Base-by-base conservation (phyloP, 2,329 filamentous ascomycete genomes). In the Aspergillus thermomutatus region DNA sequence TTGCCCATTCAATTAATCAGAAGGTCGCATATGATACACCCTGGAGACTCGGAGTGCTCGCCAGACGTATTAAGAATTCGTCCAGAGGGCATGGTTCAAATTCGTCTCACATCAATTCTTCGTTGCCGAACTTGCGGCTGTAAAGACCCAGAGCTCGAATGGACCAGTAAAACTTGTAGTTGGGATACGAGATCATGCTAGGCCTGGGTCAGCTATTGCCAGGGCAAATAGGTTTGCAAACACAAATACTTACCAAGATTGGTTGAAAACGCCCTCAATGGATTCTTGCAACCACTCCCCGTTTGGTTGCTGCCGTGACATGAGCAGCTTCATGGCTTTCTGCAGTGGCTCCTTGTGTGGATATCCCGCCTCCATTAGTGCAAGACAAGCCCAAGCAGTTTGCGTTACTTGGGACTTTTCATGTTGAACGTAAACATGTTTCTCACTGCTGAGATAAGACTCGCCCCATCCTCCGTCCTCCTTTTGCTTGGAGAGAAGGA, bases 251-350 rank as follows among this genome's bases (percentile, higher is more conserved):
- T 73, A 87, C 85, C 93, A 97, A 68, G 88, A 94, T 80, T 97
- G 96, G 77, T 99, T 99, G 77, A 99, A 99, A 10, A 99, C 94
- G 2, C 94, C 94, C 74, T 99, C 94, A 66, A 99, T 97, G 0
- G 89, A 88, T 75, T 97, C 94, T 72, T 97, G 92, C 64, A 90
- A 72, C 94, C 94, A 99, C 77, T 97, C 92, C 34, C 94, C 94
- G 69, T 96, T 96, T 2, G 80, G 71, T 73, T 91, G 87, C 78
- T 99, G 94, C 50, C 93, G 84, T 28, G 82, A 77, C 87, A 97
- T 93, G 60, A 99, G 83, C 66, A 99, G 79, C 71, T 83, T 84
- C 68, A 97, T 81, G 1, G 89, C 94, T 64, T 80, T 87, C 66
- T 84, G 83, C 45, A 99, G 79, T 1, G 87, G 87, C 67, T 85